Evolutionary conservation across 176 grass and related monocot species (phyloP).

Genomic region (Rhynchospora pubera): DNA sequence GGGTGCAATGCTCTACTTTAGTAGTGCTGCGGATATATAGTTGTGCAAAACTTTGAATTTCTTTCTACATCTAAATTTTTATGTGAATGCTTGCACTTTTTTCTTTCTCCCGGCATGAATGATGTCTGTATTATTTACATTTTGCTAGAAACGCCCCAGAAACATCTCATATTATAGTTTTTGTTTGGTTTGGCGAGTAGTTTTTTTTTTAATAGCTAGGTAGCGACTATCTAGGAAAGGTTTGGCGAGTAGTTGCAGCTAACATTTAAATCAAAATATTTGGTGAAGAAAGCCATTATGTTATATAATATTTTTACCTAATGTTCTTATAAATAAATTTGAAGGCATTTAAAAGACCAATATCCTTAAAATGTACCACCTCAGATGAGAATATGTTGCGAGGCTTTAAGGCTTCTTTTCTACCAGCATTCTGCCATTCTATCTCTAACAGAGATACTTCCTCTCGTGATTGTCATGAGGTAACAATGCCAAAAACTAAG

Average conservation of each 20-base stretch:
- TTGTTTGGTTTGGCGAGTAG: neutral
- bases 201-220: too few species aligned
- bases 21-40: neutral
- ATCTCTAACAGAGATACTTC: neutral
- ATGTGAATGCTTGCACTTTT: neutral
- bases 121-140: neutral
- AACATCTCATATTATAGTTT: neutral
- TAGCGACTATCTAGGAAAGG: too few species aligned
- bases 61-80: neutral
- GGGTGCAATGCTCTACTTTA: neutral
- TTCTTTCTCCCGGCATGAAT: neutral
- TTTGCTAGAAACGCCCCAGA: neutral
- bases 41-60: neutral
- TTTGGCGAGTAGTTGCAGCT: neutral
- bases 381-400: neutral
- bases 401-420: neutral
- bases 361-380: neutral
- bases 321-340: neutral
- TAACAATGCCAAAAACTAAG: neutral
- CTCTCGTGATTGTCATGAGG: neutral
- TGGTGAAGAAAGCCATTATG: neutral
- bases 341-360: neutral
- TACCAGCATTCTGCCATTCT: neutral
- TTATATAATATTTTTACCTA: neutral
- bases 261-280: neutral